These are phyloP conservation scores for Acanthamoeba culbertsoni DNA, from an alignment of 208 protist genomes.

Conservation along the genomic window DNA sequence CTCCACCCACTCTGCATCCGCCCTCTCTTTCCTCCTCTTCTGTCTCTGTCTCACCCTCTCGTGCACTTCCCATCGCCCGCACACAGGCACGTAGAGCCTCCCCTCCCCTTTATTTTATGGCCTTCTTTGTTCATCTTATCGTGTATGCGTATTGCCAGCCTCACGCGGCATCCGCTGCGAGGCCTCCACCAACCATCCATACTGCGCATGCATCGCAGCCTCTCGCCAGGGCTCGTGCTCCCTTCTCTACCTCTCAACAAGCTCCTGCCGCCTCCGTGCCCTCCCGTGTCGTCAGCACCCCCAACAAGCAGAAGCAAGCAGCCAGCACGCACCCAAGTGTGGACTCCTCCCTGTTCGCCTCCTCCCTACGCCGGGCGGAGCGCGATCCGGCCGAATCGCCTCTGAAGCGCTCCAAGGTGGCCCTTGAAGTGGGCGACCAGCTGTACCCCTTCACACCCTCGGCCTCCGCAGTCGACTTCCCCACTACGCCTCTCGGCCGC, in stretches of 20 bases:
- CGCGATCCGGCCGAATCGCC: slow-evolving; percentile 5
- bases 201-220: no score
- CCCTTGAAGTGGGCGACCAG: not conserved
- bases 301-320: not conserved
- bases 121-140: no score
- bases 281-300: not conserved
- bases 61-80: not conserved
- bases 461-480: not conserved
- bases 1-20: not conserved
- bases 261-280: no score
- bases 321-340: not conserved
- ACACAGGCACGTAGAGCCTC: no score
- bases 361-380: not conserved
- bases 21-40: not conserved
- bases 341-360: not conserved
- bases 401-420: slow-evolving; percentile 25
- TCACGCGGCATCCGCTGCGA: no score
- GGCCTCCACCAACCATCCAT: no score
- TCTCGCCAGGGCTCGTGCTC: no score
- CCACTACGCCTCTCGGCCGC: not conserved
- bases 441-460: not conserved
- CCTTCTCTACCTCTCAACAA: no score
- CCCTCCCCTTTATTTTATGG: no score
- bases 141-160: no score
- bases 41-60: not conserved